These are phyloP conservation scores for Saccharum spontaneum DNA, from an alignment of 176 grass and related monocot genomes.

Conservation along the genomic window DNA sequence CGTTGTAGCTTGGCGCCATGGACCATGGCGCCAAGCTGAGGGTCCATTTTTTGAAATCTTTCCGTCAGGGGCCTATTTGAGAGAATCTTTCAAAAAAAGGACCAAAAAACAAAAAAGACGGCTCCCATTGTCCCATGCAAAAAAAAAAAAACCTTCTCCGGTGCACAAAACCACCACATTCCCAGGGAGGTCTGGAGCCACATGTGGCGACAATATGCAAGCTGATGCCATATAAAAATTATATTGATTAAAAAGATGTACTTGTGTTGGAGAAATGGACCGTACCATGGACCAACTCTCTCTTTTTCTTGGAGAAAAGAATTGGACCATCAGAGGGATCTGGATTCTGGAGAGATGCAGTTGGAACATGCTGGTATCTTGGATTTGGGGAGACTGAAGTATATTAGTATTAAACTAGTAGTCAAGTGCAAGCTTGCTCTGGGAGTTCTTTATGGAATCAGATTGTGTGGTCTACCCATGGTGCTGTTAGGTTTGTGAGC, in stretches of 20 bases:
- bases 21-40: too few species aligned
- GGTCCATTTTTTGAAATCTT: too few species aligned
- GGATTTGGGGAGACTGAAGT: not conserved
- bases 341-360: slow-evolving; percentile 10
- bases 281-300: not conserved
- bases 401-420: slow-evolving; percentile 9
- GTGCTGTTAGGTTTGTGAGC: not conserved
- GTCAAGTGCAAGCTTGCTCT: slow-evolving; percentile 33
- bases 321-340: slow-evolving; percentile 9
- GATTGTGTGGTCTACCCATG: slow-evolving; percentile 27
- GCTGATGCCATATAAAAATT: not conserved
- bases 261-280: slow-evolving; percentile 45
- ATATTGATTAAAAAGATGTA: slow-evolving; percentile 13
- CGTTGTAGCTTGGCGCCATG: too few species aligned
- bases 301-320: not conserved
- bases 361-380: slow-evolving; percentile 9
- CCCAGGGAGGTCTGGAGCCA: not conserved
- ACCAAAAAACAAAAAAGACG: too few species aligned
- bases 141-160: not conserved
- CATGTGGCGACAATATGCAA: slow-evolving; percentile 18
- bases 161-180: not conserved
- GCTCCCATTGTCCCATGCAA: not conserved
- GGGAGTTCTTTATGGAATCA: not conserved
- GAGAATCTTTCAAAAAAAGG: too few species aligned
- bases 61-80: too few species aligned